Base-by-base conservation (phyloP, 768 basidiomycete species). In the Boletus speciosus region DNA sequence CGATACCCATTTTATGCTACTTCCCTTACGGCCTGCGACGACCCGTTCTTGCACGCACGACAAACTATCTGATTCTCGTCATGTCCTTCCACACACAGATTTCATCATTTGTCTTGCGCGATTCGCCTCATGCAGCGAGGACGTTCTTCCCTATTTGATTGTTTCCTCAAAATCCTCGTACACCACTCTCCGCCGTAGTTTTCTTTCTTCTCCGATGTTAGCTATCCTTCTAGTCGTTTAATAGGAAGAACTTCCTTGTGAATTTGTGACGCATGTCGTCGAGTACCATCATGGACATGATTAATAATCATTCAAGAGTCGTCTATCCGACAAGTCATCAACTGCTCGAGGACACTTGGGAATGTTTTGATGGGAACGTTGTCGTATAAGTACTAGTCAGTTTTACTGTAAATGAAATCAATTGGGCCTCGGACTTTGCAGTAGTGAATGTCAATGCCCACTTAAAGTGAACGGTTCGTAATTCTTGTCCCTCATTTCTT, bases 1-100 rank as follows among this genome's bases (percentile, higher is more conserved):
- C 47, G 66, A 71, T 73, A 72, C 67, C 65, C 64, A 66, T 60
- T 62, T 66, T 66, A 68, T 65, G 65, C 59, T 70, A 65, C 58
- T 62, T 71, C 65, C 63, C 63, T 71, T 54, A 70, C 63, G 70
- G 67, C 71, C 62, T 63, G 59, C 60, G 56, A 71, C 64, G 70
- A 71, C 63, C 60, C 42, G 36, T 56, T 68, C 60, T 53, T 61
- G 60, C 71, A 73, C 60, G 62, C 62, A 71, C 62, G 69, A 71
- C 69, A 69, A 61, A 68, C 71, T 68, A 67, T 66, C 62, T 67
- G 62, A 63, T 68, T 52, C 52, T 68, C 66, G 58, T 55, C 60
- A 61, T 68, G 61, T 64, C 63, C 55, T 59, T 60, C 47, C 49
- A 57, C 35, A 50, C 55, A 38, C 46, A 50, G 56, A 44, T 47